Percentiles rank a stretch among this genome's conserved stretches.
These are phyloP conservation scores for Rutidosis leptorrhynchoides DNA, from an alignment of 129 eudicot species.

Conservation along the genomic window DNA sequence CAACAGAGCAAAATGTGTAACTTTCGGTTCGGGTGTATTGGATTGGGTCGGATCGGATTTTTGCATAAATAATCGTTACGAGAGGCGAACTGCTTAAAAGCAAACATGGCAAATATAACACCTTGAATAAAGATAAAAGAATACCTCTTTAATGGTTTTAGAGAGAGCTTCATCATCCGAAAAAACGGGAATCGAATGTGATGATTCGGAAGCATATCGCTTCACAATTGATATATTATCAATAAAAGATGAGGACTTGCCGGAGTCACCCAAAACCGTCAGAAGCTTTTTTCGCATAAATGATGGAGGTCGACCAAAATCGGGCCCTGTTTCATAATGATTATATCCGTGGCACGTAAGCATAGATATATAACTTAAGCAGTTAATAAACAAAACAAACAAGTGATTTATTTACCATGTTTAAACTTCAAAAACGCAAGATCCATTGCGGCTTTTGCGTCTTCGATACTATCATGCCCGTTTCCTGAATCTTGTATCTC, in stretches of 20 bases:
- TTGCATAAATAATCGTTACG: too few relatives aligned
- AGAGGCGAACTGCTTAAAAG: not conserved
- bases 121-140: not conserved
- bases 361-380: too few relatives aligned
- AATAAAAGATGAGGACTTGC: conserved; percentile 75
- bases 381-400: not conserved
- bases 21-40: not conserved
- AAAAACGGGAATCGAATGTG: conserved; percentile 76
- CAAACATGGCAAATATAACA: not conserved
- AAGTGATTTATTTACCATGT: conserved; percentile 57
- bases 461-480: conserved; percentile 95
- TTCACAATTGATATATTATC: conserved; percentile 73
- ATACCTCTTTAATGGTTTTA: conserved; percentile 84
- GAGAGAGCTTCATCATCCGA: conserved; percentile 85
- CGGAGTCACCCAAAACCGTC: conserved; percentile 60
- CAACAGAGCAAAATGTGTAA: not conserved
- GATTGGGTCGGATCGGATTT: too few relatives aligned
- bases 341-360: not conserved
- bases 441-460: conserved; percentile 95
- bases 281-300: conserved; percentile 69
- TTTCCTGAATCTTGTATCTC: conserved; percentile 81
- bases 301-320: conserved; percentile 77
- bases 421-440: conserved; percentile 66
- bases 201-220: conserved; percentile 86
- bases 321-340: conserved; percentile 64